Conservation (phyloP, 2,329 filamentous ascomycete species). For the Microcera coccophila region DNA sequence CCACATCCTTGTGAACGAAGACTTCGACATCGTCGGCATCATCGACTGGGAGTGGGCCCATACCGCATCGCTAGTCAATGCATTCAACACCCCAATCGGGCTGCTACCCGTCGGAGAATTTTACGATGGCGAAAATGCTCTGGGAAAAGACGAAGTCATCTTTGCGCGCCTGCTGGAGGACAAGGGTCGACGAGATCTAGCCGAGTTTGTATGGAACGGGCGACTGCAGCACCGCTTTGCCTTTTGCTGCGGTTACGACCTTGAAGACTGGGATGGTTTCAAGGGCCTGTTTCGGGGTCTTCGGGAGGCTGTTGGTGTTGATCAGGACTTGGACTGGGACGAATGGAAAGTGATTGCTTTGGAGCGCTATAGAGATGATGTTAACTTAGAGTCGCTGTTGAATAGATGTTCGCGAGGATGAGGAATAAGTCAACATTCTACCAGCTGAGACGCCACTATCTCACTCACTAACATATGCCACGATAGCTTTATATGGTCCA, state of each 20-base stretch:
- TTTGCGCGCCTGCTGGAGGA: constrained; percentile 32
- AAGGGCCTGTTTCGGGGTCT: constrained; percentile 40
- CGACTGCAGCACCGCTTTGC: constrained; percentile 36
- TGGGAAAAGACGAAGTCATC: constrained; percentile 36
- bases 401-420: no score
- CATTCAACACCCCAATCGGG: constrained; percentile 41
- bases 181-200: constrained; percentile 35
- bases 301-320: constrained; percentile 31
- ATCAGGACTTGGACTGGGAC: constrained; percentile 35
- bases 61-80: constrained; percentile 32
- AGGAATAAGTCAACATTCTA: no score
- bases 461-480: no score
- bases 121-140: constrained; percentile 33
- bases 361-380: constrained; percentile 31
- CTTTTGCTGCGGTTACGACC: constrained; percentile 42
- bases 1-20: constrained; percentile 44
- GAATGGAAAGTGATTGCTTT: constrained; percentile 36
- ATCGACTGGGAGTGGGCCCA: constrained; percentile 44
- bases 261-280: constrained; percentile 41
- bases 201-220: constrained; percentile 34
- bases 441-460: no score
- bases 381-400: constrained; percentile 17
- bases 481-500: no score
- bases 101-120: constrained; percentile 40
- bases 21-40: constrained; percentile 45